phyloP scores from a whole-genome alignment of 2,329 filamentous ascomycete species.

The Sphaerulina vaccinii region DNA sequence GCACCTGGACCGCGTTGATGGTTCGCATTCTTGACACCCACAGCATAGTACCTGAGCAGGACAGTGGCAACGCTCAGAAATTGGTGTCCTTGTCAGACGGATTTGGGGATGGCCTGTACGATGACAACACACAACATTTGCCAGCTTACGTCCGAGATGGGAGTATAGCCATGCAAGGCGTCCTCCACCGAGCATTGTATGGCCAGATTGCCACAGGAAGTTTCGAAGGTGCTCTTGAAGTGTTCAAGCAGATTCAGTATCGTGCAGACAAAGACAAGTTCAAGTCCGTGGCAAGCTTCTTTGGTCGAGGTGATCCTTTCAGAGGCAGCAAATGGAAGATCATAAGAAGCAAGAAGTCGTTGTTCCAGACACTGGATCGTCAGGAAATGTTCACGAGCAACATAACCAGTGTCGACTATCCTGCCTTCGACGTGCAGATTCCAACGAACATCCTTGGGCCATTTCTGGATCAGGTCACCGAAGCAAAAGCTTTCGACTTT shows the following conservation, averaged over 20 bases:
- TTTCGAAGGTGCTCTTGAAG: conserved; percentile 39
- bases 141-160: conserved; percentile 46
- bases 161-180: conserved; percentile 42
- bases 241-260: conserved; percentile 41
- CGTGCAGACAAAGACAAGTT: conserved; percentile 47
- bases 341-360: conserved; percentile 8
- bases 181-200: conserved; percentile 45
- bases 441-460: conserved; percentile 50
- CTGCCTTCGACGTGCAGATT: conserved; percentile 46
- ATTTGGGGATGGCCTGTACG: conserved; percentile 43
- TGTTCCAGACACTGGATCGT: conserved; percentile 29
- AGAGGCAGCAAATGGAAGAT: not conserved
- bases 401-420: conserved; percentile 43
- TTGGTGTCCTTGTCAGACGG: conserved; percentile 40
- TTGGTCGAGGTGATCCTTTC: conserved; percentile 22
- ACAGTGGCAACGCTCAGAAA: conserved; percentile 45
- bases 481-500: conserved; percentile 48
- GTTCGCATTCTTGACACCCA: conserved; percentile 54
- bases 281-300: conserved; percentile 44
- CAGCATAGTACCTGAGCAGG: conserved; percentile 45
- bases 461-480: conserved; percentile 52
- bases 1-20: conserved; percentile 48
- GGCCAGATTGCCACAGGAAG: conserved; percentile 43
- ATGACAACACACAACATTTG: conserved; percentile 37
- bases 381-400: conserved; percentile 33